Conservation (phyloP, 2,329 filamentous ascomycete species). For the Chaetomium globosum region DNA sequence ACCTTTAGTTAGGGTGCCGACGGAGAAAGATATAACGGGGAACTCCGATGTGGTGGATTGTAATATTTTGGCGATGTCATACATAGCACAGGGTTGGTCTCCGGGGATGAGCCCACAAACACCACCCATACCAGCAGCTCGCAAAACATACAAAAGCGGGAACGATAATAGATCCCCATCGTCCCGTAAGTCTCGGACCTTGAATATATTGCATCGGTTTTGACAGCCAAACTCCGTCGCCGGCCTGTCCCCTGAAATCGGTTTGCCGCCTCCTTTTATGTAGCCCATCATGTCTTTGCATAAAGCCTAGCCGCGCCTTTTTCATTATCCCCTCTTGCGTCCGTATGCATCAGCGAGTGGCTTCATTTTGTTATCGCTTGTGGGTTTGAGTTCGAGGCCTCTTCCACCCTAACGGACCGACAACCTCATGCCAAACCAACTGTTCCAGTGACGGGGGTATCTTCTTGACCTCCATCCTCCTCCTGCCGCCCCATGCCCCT, state of each 20-base stretch:
- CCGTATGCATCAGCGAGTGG: neutral
- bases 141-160: neutral
- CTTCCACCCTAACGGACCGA: neutral
- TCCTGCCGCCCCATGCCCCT: conserved; percentile 29
- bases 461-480: conserved; percentile 38
- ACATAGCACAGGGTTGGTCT: neutral
- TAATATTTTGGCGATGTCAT: neutral
- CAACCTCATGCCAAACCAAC: neutral
- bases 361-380: neutral
- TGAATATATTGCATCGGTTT: neutral
- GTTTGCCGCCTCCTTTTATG: neutral
- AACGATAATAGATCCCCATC: neutral
- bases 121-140: neutral
- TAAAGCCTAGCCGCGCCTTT: neutral
- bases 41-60: neutral
- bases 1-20: too few species aligned
- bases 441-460: conserved; percentile 42
- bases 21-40: neutral
- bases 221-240: neutral
- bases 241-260: neutral
- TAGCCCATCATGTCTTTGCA: neutral
- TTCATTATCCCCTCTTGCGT: neutral
- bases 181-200: neutral
- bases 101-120: neutral
- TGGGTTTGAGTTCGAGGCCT: neutral